Evolutionary conservation across 2,329 filamentous ascomycete species (phyloP).

Genomic region (Xylaria hypoxylon): DNA sequence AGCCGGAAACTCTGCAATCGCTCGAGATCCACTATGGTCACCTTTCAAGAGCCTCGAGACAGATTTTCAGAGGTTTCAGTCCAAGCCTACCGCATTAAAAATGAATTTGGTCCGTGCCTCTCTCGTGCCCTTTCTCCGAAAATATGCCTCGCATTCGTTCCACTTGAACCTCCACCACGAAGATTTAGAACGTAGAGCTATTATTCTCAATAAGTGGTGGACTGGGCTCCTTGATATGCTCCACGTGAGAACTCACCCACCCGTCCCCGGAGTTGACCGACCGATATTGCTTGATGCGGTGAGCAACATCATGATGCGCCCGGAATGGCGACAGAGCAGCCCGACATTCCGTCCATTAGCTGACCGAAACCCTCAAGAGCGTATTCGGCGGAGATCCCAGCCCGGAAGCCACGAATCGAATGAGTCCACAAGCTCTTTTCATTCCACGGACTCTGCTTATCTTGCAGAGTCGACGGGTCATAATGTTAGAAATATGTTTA

Average conservation of each 20-base stretch:
- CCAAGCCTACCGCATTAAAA: constrained; percentile 78
- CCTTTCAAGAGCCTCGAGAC: constrained; percentile 66
- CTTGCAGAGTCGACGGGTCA: constrained; percentile 79
- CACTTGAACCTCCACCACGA: constrained; percentile 75
- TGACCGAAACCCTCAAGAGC: constrained; percentile 64
- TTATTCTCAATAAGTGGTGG: constrained; percentile 93
- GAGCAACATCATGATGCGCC: constrained; percentile 85
- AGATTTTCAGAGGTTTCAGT: constrained; percentile 69
- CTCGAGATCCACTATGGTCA: constrained; percentile 66
- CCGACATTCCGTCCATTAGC: constrained; percentile 73
- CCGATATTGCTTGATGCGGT: constrained; percentile 83
- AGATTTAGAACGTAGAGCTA: constrained; percentile 82
- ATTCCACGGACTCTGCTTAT: constrained; percentile 62
- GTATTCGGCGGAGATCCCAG: constrained; percentile 58
- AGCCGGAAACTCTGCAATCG: constrained; percentile 38
- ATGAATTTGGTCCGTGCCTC: constrained; percentile 78
- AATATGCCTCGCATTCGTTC: constrained; percentile 75
- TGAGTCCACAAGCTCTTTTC: constrained; percentile 75
- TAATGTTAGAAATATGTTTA: constrained; percentile 88
- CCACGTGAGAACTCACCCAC: constrained; percentile 71
- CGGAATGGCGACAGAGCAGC: constrained; percentile 84
- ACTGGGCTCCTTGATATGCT: constrained; percentile 83
- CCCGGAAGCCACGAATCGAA: constrained; percentile 66
- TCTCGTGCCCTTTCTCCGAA: constrained; percentile 81
- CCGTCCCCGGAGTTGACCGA: constrained; percentile 85